A percentile compares a stretch with the other conserved stretches of the same genome.
These are phyloP conservation scores for Ophiostoma piceae DNA, from an alignment of 2,329 filamentous ascomycete genomes.

Conservation along the genomic window DNA sequence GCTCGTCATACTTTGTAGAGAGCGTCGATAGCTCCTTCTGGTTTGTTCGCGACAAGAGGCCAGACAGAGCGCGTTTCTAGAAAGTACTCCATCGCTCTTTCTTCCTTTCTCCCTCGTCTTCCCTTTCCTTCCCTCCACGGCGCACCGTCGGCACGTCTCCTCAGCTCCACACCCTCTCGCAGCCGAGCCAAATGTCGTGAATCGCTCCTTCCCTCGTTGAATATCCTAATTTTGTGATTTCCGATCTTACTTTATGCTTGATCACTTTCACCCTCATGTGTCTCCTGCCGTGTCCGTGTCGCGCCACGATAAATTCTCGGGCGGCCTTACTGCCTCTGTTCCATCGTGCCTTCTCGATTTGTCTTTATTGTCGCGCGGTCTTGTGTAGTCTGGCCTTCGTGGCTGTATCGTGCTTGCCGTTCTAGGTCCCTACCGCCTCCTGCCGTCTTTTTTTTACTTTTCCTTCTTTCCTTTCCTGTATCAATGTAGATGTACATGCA, in stretches of 20 bases:
- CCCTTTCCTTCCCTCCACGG: not conserved
- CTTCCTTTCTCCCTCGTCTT: not conserved
- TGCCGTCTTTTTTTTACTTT: not conserved
- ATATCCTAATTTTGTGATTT: not conserved
- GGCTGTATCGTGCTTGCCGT: not conserved
- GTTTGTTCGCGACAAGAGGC: not conserved
- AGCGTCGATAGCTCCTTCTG: not conserved
- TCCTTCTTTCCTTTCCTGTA: not conserved
- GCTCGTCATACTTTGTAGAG: not conserved
- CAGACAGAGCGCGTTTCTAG: not conserved
- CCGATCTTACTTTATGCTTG: not conserved
- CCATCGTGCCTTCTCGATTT: constrained; percentile 18
- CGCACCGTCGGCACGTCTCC: constrained; percentile 6
- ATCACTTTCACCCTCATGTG: not conserved
- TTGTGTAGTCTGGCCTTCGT: not conserved
- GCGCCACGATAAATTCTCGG: constrained; percentile 22
- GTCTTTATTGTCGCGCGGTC: not conserved
- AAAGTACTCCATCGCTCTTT: constrained; percentile 8
- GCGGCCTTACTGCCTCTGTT: constrained; percentile 12
- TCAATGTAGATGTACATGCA: not conserved
- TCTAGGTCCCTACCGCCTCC: not conserved
- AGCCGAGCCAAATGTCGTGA: not conserved
- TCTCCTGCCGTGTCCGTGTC: constrained; percentile 2
- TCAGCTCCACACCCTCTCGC: constrained; percentile 12
- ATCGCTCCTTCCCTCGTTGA: constrained; percentile 15